phyloP scores from a whole-genome alignment of 169 alveolate genomes.

The Plasmodium inui region DNA sequence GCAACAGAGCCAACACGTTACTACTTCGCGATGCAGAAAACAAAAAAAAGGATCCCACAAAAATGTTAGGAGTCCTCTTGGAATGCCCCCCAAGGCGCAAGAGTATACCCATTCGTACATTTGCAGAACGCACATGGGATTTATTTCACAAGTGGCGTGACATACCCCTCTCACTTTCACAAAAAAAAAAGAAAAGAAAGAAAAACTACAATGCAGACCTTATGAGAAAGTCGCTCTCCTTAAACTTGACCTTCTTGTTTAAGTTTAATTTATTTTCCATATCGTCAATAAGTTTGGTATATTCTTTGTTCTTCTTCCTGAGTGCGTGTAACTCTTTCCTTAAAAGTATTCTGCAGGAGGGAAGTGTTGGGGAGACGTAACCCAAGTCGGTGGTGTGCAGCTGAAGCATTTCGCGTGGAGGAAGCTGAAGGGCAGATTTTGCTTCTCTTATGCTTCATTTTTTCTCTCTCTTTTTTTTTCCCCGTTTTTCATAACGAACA shows the following conservation, averaged over 20 bases:
- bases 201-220: conserved; percentile 1
- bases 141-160: background rate
- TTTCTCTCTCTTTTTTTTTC: background rate
- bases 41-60: background rate
- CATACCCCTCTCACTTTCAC: background rate
- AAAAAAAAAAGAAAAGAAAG: conserved; percentile 20
- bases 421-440: background rate
- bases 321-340: conserved; percentile 25
- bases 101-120: conserved; percentile 3
- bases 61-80: background rate
- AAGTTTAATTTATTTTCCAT: conserved; percentile 50
- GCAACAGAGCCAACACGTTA: background rate
- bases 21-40: background rate
- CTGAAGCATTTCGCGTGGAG: background rate
- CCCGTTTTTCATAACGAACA: conserved; percentile 3
- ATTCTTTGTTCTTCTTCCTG: conserved; percentile 39
- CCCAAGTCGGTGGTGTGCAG: background rate
- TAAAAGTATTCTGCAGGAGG: conserved; percentile 11
- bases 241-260: conserved; percentile 27
- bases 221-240: conserved; percentile 39
- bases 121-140: background rate
- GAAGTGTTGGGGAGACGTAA: background rate
- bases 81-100: background rate
- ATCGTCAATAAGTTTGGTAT: conserved; percentile 13
- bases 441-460: background rate